Evolutionary conservation across 306 rosid species (phyloP).

Genomic region (Quercus alba): DNA sequence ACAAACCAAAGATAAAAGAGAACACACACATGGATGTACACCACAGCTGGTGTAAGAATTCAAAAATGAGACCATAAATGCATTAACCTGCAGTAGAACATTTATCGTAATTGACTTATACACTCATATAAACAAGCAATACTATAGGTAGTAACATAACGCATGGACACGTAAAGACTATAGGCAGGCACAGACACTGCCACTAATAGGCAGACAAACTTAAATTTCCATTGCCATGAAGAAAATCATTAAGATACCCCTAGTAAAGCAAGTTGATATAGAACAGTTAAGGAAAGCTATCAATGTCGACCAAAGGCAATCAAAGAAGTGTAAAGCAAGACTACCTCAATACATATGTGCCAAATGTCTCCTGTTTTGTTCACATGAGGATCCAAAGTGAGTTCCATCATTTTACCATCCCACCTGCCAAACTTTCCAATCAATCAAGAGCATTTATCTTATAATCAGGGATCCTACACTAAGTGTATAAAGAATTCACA

Average conservation of each 20-base stretch:
- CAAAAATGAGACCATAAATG: background rate
- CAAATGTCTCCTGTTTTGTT: slow-evolving; percentile 95
- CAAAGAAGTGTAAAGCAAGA: slow-evolving; percentile 7
- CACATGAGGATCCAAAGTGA: slow-evolving; percentile 66
- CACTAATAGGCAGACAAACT: background rate
- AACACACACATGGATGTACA: background rate
- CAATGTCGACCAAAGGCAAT: slow-evolving; percentile 11
- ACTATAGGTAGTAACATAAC: background rate
- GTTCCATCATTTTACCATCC: slow-evolving; percentile 60
- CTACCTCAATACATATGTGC: slow-evolving; percentile 88
- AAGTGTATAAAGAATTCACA: background rate
- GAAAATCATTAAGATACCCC: background rate
- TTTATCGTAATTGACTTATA: background rate
- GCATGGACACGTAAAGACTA: background rate
- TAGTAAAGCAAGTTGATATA: slow-evolving; percentile 6
- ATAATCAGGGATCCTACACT: background rate
- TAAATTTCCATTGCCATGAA: background rate
- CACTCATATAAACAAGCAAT: background rate
- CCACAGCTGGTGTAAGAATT: background rate
- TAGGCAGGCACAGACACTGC: background rate
- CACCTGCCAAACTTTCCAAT: slow-evolving; percentile 33
- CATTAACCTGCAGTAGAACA: background rate
- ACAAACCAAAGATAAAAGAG: background rate
- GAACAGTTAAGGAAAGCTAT: slow-evolving; percentile 7
- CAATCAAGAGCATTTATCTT: slow-evolving; percentile 2